A percentile compares a stretch with the other conserved stretches of the same genome.
Conservation (phyloP, 805 yeast species). For the Spathaspora sp. region DNA sequence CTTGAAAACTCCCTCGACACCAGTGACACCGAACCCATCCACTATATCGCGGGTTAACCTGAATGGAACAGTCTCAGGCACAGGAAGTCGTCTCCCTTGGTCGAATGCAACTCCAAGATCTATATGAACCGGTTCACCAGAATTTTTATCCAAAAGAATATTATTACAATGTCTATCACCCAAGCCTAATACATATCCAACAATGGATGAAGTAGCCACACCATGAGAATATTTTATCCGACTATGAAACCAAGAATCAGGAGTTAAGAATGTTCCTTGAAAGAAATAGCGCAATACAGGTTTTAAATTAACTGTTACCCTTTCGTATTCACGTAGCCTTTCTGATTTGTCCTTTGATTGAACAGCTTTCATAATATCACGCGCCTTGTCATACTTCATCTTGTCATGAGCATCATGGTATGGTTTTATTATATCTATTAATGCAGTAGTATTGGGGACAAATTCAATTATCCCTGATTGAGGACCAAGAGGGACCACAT, state of each 20-base stretch:
- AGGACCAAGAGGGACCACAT: constrained; percentile 87
- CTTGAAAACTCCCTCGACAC: constrained; percentile 72
- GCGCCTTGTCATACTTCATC: constrained; percentile 52
- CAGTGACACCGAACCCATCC: constrained; percentile 88
- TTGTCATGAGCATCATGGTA: constrained; percentile 48
- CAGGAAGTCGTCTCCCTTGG: constrained; percentile 77
- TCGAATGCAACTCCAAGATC: constrained; percentile 97
- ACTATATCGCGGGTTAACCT: constrained; percentile 83
- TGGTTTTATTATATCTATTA: constrained; percentile 64
- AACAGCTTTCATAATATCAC: constrained; percentile 57
- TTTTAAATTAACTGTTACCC: constrained; percentile 45
- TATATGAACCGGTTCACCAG: constrained; percentile 94
- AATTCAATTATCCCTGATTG: constrained; percentile 86
- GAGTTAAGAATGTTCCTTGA: constrained; percentile 57
- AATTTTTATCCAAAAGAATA: constrained; percentile 69
- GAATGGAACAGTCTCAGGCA: constrained; percentile 94
- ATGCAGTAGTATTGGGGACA: constrained; percentile 71
- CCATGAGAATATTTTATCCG: constrained; percentile 69
- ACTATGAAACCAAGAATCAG: constrained; percentile 71
- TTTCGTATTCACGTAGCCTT: constrained; percentile 43
- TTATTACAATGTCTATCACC: constrained; percentile 97
- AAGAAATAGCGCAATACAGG: constrained; percentile 77
- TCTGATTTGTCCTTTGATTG: constrained; percentile 44
- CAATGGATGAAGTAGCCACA: constrained; percentile 78
- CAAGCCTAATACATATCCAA: constrained; percentile 83